These are phyloP conservation scores for Magnusiomyces ingens DNA, from an alignment of 1,139 yeast genomes.

Conservation along the genomic window DNA sequence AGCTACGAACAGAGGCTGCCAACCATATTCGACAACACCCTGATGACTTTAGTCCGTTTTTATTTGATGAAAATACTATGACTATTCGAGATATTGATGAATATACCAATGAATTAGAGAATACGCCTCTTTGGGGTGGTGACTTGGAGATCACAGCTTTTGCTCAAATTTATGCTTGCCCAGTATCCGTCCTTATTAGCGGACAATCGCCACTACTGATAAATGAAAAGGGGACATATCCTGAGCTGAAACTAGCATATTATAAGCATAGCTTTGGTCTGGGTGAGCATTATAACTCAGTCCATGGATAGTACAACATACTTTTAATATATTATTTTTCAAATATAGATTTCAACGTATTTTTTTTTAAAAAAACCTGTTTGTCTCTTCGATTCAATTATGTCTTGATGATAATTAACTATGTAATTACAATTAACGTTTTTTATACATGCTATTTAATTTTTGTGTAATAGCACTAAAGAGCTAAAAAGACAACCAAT, in stretches of 20 bases:
- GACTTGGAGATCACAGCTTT: constrained; percentile 86
- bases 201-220: constrained; percentile 59
- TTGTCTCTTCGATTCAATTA: too few relatives aligned
- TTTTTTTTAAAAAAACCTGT: too few relatives aligned
- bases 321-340: background rate
- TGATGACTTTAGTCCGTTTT: constrained; percentile 71
- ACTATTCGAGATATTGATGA: constrained; percentile 54
- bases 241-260: constrained; percentile 64
- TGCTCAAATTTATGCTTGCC: constrained; percentile 57
- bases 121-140: constrained; percentile 93
- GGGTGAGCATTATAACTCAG: constrained; percentile 92
- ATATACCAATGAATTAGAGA: constrained; percentile 62
- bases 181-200: constrained; percentile 69
- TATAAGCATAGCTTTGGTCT: constrained; percentile 81
- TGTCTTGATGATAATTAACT: too few relatives aligned
- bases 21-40: constrained; percentile 54
- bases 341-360: too few relatives aligned
- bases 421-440: too few relatives aligned
- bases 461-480: too few relatives aligned
- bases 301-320: constrained; percentile 38
- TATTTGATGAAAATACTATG: constrained; percentile 70
- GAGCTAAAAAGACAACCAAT: too few relatives aligned
- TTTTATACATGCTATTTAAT: too few relatives aligned
- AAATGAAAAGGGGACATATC: constrained; percentile 42
- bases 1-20: constrained; percentile 61